Evolutionary conservation across 2,329 filamentous ascomycete species (phyloP).

Genomic region (Fusarium humuli): DNA sequence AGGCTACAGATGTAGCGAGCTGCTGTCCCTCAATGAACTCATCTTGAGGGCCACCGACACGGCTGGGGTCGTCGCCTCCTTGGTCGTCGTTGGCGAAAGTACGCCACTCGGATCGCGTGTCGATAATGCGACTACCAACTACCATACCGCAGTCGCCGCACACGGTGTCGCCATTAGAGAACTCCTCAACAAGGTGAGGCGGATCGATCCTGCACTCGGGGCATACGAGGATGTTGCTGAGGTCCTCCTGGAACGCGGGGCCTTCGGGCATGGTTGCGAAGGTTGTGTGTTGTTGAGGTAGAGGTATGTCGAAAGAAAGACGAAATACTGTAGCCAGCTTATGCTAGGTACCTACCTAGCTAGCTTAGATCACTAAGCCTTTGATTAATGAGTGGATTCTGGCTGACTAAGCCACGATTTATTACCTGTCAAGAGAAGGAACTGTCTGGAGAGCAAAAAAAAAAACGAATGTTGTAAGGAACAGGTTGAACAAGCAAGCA

Average conservation of each 20-base stretch:
- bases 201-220: conserved; percentile 91
- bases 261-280: conserved; percentile 35
- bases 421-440: neutral
- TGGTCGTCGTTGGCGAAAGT: conserved; percentile 99
- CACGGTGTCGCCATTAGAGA: conserved; percentile 90
- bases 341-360: too few species aligned
- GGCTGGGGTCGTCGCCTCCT: conserved; percentile 94
- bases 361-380: neutral
- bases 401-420: neutral
- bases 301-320: too few species aligned
- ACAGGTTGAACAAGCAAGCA: neutral
- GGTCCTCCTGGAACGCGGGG: conserved; percentile 77
- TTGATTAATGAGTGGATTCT: neutral
- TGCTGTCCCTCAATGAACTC: conserved; percentile 90
- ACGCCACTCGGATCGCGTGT: conserved; percentile 97
- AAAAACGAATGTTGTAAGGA: neutral
- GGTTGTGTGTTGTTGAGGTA: conserved; percentile 43
- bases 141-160: conserved; percentile 93
- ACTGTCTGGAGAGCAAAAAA: neutral
- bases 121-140: conserved; percentile 89
- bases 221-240: conserved; percentile 87
- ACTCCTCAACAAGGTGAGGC: conserved; percentile 94
- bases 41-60: conserved; percentile 95
- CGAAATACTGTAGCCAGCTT: too few species aligned
- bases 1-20: conserved; percentile 88